Conservation (phyloP, 2,329 filamentous ascomycete species). For the Colletotrichum theobromicola region DNA sequence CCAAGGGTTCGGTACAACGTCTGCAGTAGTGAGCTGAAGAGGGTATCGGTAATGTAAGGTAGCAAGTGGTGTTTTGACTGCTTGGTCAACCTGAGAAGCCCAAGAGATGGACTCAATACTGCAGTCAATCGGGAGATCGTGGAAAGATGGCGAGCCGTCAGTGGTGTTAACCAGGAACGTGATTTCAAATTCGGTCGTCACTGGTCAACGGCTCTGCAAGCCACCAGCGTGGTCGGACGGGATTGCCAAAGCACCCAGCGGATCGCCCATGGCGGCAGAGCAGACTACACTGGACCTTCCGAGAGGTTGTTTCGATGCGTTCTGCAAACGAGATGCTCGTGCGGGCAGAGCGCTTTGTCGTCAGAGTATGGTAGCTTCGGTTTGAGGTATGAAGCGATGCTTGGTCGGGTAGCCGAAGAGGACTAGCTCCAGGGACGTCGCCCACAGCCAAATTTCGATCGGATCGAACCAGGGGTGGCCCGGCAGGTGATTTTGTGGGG, state of each 20-base stretch:
- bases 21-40: neutral
- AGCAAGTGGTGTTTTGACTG: neutral
- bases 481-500: neutral
- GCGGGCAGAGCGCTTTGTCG: conserved; percentile 9
- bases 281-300: neutral
- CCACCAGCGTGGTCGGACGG: neutral
- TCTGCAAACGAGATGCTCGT: neutral
- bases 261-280: neutral
- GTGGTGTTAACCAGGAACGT: neutral
- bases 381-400: conserved; percentile 7
- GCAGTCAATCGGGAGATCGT: neutral
- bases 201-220: neutral
- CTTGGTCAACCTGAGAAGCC: neutral
- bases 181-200: neutral
- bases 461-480: conserved; percentile 4
- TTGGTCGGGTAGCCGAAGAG: neutral
- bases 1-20: neutral
- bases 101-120: neutral
- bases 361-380: neutral
- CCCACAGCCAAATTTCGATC: conserved; percentile 2
- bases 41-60: no score
- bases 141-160: neutral
- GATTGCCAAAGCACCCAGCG: neutral
- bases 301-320: neutral
- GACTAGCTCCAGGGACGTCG: neutral